Evolutionary conservation across 345 rosid genomes (phyloP), one percentile per base, ranked within the genome.

Genomic region (Arabidopsis suecica): DNA sequence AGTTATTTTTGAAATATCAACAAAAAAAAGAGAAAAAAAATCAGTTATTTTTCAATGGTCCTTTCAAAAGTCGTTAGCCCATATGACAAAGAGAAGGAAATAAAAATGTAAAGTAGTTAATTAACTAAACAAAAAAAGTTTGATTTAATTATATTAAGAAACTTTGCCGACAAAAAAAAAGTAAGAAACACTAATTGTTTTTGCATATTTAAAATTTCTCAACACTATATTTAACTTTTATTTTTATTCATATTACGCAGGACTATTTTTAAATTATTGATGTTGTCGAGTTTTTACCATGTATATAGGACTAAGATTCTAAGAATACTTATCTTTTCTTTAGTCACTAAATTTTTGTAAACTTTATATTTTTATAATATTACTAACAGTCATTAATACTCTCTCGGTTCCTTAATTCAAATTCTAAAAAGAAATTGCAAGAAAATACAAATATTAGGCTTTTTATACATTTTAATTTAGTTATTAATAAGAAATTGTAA

Each of bases 51-150:
- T 33, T 61, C 51, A 40, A n/a, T 25, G 51, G 16, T 54, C 64
- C n/a, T 64, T 51, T 9, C 0, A 63, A 63, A 56, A 64, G 54
- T 64, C 74, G 50, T 59, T 23, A 34, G 7, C 34, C 54, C 34
- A 53, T 65, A 45, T 36, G 70, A 37, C 34, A 23, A 36, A 36
- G 22, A 50, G n/a, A 65, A 49, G 11, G 5, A 11, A 33, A 66
- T 4, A n/a, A 63, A 63, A 22, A 30, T 72, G 40, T 41, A 0
- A 55, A 54, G 28, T 63, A 9, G 47, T 36, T 47, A 20, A 5
- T 25, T 9, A 0, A 25, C 28, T 1, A 28, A 28, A 23, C 25
- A 28, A 28, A 28, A 28, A 28, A 28, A 28, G 2, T 28, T 28
- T 28, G 32, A 28, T 28, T 28, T 28, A 28, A 4, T 28, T 28